phyloP scores from a whole-genome alignment of 2,329 filamentous ascomycete species.

The Claviceps pazoutovae region DNA sequence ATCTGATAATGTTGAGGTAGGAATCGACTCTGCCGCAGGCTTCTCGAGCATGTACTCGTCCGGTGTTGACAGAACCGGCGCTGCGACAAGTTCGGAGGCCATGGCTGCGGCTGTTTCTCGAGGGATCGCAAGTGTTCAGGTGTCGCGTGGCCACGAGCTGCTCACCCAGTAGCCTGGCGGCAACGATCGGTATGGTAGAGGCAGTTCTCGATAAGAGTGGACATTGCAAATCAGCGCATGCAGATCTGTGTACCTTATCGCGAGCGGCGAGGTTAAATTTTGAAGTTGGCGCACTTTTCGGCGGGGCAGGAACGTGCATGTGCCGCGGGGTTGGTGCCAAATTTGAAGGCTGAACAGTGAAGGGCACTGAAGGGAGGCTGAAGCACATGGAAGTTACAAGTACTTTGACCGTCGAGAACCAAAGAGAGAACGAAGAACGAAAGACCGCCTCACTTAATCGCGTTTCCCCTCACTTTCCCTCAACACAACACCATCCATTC shows the following conservation, averaged over 20 bases:
- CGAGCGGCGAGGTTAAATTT: background rate
- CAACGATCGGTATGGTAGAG: background rate
- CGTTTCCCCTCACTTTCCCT: too few relatives aligned
- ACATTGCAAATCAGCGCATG: background rate
- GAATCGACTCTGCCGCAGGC: slow-evolving; percentile 24
- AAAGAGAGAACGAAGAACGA: too few relatives aligned
- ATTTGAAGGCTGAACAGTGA: background rate
- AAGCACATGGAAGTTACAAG: too few relatives aligned
- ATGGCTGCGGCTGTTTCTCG: slow-evolving; percentile 16
- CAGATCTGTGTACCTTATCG: too few relatives aligned
- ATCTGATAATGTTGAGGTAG: slow-evolving; percentile 31
- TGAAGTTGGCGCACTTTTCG: background rate
- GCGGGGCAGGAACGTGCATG: background rate
- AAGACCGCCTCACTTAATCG: too few relatives aligned
- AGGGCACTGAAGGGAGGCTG: too few relatives aligned
- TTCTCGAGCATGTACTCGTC: slow-evolving; percentile 45
- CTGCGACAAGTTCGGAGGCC: slow-evolving; percentile 32
- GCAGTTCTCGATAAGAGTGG: background rate
- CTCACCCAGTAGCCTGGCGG: background rate
- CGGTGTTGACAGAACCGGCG: slow-evolving; percentile 51
- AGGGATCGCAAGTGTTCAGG: background rate
- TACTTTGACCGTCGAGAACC: too few relatives aligned
- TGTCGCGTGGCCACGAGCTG: background rate
- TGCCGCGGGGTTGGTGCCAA: background rate
- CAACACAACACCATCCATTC: too few relatives aligned